Evolutionary conservation across 306 rosid species (phyloP), one percentile per base, ranked within the genome.

Genomic region (Dalbergia cultrata): DNA sequence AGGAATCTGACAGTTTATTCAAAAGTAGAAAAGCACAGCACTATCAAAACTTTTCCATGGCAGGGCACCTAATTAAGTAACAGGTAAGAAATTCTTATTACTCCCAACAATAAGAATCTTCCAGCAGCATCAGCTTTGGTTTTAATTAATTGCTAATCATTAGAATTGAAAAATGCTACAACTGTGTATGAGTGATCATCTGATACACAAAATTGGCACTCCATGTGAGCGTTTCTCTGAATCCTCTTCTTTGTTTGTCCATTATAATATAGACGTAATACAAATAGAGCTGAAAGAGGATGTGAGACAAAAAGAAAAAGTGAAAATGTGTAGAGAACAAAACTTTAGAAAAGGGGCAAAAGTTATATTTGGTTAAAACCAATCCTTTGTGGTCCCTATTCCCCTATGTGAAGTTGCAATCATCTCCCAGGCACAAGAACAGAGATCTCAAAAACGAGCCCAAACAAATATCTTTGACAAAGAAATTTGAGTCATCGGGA

Each of bases 361-460:
- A 16, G 17, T 62, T 57, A 68, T 78, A 68, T 78, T 67, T 11
- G 33, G 52, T 57, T 33, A 21, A 21, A 77, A 77, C 34, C 58
- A 72, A 75, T 26, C 65, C 26, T 78, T 4, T 5, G 86, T 83
- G 89, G 89, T 86, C 89, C 89, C 84, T 58, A 65, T 70, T 76
- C 44, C n/a, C 39, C 45, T 41, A 50, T 86, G 89, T 58, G 83
- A 80, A 66, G 85, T 86, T 56, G 60, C 86, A 22, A 80, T 86
- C 87, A 75, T 39, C 84, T 52, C 75, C 39, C 21, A 78, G 87
- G 83, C 76, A 86, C 89, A 71, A 80, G 19, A 76, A 67, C 77
- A 86, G 85, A 71, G 83, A 79, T 79, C 80, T 86, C 83, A 83
- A 82, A 77, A 70, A 69, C 64, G 81, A 85, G 78, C 76, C 80